Base-by-base conservation (phyloP, 106 monocot species). In the Hemerocallis citrina region DNA sequence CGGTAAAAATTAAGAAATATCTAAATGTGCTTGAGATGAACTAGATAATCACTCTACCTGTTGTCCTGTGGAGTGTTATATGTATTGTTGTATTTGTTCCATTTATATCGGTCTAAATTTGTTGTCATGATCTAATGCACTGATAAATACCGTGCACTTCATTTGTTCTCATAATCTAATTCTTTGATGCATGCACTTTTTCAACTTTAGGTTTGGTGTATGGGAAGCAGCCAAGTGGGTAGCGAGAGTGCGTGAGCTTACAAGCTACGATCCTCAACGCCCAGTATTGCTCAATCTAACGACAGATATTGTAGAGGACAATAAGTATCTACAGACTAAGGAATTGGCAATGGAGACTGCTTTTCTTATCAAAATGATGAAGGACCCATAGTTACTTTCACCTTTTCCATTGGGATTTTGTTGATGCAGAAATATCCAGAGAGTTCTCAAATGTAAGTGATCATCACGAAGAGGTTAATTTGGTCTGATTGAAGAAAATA, bases 201-300 rank as follows among this genome's bases (percentile, higher is more conserved):
- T 7, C 36, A 11, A 34, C 30, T 57, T 42, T 72, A 91, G 96
- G 79, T 96, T 96, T 81, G 96, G 96, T 19, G 79, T 91, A 25
- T 96, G 96, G 90, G 90, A 96, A 78, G 96, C 95, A 25, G 86
- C 87, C 29, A 96, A 96, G 70, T 96, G 91, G 86, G 84, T 77
- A 40, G 90, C 96, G 6, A 81, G 64, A 57, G 84, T 86, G 7
- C 86, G 90, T 37, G 87, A 91, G 32, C 39, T 69, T 36, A 84
- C 90, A 0, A 31, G 68, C 14, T 69, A 87, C 67, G 96, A 91
- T 50, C 87, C 84, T 36, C 47, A 69, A 24, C 75, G 70, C 34
- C 95, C 95, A 0, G 67, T 91, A 46, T 17, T 96, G 7, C 78
- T 91, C 42, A 87, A 87, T 75, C 45, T 96, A 19, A 79, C 84